Conservation (phyloP, 2,329 filamentous ascomycete genomes). For the Ophiocordyceps unilateralis region DNA sequence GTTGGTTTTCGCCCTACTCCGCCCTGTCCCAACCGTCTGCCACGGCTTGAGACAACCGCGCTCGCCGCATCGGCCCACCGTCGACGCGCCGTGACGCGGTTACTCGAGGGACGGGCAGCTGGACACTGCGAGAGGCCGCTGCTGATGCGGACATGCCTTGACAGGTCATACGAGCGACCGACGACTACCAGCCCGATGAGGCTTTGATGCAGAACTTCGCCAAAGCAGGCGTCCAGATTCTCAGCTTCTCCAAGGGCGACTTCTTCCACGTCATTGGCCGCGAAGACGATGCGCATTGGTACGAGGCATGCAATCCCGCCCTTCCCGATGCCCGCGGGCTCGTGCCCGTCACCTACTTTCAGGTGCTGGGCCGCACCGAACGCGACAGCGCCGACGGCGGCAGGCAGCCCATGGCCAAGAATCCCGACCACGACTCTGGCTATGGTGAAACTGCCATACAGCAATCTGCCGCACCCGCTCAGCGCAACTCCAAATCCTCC, state of each 20-base stretch:
- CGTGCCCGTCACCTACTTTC: constrained; percentile 88
- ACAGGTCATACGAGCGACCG: constrained; percentile 91
- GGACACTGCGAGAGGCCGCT: not conserved
- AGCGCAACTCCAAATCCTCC: constrained; percentile 31
- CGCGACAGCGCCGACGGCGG: constrained; percentile 58
- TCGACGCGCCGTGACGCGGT: not conserved
- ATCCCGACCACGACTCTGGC: constrained; percentile 75
- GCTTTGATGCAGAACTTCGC: constrained; percentile 75
- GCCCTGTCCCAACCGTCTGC: not conserved
- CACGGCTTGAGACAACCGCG: not conserved
- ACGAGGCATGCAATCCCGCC: constrained; percentile 92
- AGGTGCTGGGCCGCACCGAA: constrained; percentile 80
- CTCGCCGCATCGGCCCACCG: not conserved
- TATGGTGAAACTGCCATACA: constrained; percentile 33
- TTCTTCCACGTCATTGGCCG: constrained; percentile 96
- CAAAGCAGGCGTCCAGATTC: constrained; percentile 57
- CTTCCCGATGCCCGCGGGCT: constrained; percentile 75
- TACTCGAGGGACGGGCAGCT: not conserved
- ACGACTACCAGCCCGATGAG: constrained; percentile 70
- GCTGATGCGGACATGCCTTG: not conserved
- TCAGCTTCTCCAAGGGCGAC: constrained; percentile 86
- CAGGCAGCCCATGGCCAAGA: constrained; percentile 31
- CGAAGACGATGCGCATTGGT: constrained; percentile 91
- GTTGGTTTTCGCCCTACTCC: constrained; percentile 27
- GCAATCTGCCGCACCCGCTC: constrained; percentile 7